Evolutionary conservation across 2,329 filamentous ascomycete species (phyloP).

Genomic region (Colletotrichum horii): DNA sequence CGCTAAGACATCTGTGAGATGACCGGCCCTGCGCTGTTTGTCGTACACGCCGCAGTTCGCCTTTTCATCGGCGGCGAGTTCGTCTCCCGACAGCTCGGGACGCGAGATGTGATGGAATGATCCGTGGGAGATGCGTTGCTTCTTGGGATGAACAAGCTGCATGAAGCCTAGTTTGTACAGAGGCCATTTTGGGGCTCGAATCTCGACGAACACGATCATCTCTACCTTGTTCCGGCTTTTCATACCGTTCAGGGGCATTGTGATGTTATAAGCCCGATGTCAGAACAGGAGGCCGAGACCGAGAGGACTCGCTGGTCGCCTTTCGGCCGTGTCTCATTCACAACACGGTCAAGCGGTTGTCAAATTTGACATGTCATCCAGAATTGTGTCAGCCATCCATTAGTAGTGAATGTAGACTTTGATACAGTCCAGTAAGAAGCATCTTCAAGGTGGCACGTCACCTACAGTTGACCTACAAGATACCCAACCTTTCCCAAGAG

Average conservation of each 20-base stretch:
- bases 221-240: background rate
- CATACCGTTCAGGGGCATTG: rapidly evolving
- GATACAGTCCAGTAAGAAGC: background rate
- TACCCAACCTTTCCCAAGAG: background rate
- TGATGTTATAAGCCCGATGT: background rate
- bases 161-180: background rate
- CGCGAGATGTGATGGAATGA: background rate
- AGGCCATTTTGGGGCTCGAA: background rate
- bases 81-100: background rate
- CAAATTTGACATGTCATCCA: background rate
- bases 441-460: background rate
- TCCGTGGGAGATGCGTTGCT: background rate
- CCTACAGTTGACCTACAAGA: background rate
- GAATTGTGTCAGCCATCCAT: too few relatives aligned
- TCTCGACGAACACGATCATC: background rate
- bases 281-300: rapidly evolving
- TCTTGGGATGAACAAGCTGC: background rate
- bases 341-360: rapidly evolving
- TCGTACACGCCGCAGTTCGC: background rate
- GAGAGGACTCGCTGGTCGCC: background rate
- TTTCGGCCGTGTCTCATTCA: background rate
- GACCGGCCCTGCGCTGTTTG: rapidly evolving
- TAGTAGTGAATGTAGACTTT: too few relatives aligned
- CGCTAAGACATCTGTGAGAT: background rate
- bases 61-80: background rate